These are phyloP conservation scores for Vishniacozyma victoriae DNA, from an alignment of 768 basidiomycete genomes.

Conservation along the genomic window DNA sequence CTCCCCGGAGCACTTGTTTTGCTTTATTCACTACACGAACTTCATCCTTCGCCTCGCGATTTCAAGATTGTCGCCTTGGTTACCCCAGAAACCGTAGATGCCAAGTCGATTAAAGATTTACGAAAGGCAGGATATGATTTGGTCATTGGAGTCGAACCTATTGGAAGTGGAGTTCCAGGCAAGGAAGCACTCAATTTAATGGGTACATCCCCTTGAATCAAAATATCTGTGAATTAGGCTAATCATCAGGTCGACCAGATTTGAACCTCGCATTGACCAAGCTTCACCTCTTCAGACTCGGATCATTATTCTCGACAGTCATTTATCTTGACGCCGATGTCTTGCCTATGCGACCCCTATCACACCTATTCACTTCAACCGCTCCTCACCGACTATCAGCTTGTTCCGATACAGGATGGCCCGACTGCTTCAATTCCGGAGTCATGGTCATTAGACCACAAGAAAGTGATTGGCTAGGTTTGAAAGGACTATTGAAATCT, in stretches of 20 bases:
- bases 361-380: constrained; percentile 76
- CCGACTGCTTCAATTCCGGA: constrained; percentile 98
- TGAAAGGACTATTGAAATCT: constrained; percentile 63
- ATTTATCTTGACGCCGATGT: constrained; percentile 51
- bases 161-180: constrained; percentile 59
- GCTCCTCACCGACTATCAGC: constrained; percentile 72
- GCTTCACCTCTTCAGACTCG: constrained; percentile 85
- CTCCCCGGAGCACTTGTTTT: constrained; percentile 86
- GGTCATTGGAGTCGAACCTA: constrained; percentile 87
- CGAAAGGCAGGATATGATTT: constrained; percentile 67
- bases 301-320: constrained; percentile 37
- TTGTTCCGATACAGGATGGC: constrained; percentile 96
- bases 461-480: constrained; percentile 73
- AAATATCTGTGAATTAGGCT: constrained; percentile 3
- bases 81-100: constrained; percentile 87
- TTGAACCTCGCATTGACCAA: constrained; percentile 91
- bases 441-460: constrained; percentile 65
- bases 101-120: constrained; percentile 69
- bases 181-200: constrained; percentile 66
- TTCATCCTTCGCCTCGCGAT: constrained; percentile 54
- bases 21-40: constrained; percentile 67
- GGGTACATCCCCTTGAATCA: constrained; percentile 53
- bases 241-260: constrained; percentile 75
- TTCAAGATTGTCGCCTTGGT: constrained; percentile 80
- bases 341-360: constrained; percentile 57